A percentile compares a stretch with the other conserved stretches of the same genome.
Evolutionary conservation across 2,329 filamentous ascomycete species (phyloP).

Genomic region (Nemania sp.): DNA sequence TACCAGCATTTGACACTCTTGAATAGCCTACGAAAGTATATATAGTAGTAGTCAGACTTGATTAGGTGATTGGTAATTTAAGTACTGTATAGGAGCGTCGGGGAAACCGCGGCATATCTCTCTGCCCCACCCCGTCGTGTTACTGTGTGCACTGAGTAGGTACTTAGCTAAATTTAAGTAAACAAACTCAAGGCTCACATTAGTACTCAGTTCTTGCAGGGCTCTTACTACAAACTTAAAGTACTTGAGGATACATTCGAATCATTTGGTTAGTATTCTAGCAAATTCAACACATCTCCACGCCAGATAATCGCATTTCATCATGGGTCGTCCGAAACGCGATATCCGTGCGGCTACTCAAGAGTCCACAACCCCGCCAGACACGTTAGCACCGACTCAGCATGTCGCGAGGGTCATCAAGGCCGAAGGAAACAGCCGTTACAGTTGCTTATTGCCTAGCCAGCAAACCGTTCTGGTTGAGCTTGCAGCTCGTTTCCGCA

Average conservation of each 20-base stretch:
- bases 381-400: conserved; percentile 69
- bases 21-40: too few relatives aligned
- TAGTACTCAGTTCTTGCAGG: too few relatives aligned
- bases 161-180: too few relatives aligned
- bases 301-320: conserved; percentile 9
- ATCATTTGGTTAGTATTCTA: background rate
- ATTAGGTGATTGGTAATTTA: too few relatives aligned
- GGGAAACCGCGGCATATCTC: too few relatives aligned
- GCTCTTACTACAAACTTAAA: too few relatives aligned
- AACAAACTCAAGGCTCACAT: too few relatives aligned
- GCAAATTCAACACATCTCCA: background rate
- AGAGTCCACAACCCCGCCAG: conserved; percentile 72
- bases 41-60: too few relatives aligned
- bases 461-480: conserved; percentile 78
- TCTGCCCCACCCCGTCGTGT: too few relatives aligned
- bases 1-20: too few relatives aligned
- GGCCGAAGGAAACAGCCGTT: conserved; percentile 90
- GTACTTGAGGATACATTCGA: background rate
- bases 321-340: conserved; percentile 81
- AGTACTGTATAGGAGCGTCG: too few relatives aligned
- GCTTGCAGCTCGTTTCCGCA: conserved; percentile 86
- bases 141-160: too few relatives aligned
- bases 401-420: conserved; percentile 82
- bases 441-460: conserved; percentile 79
- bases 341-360: conserved; percentile 82